These are phyloP conservation scores for Blastomyces gilchristii DNA, from an alignment of 2,329 filamentous ascomycete genomes.

Conservation along the genomic window DNA sequence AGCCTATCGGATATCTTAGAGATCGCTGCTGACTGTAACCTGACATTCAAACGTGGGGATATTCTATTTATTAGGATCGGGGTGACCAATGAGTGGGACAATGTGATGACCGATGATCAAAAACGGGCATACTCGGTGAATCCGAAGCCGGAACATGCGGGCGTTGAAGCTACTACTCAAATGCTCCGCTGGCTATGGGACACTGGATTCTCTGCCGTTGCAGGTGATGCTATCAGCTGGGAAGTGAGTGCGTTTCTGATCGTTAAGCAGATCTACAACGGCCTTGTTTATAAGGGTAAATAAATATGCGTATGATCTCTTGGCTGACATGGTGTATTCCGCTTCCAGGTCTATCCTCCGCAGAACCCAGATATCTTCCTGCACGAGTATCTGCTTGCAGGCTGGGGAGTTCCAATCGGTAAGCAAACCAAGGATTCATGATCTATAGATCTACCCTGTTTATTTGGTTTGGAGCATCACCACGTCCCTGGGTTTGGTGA, in stretches of 20 bases:
- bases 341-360: slow-evolving; percentile 32
- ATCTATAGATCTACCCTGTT: background rate
- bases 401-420: slow-evolving; percentile 43
- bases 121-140: slow-evolving; percentile 27
- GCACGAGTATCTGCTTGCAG: slow-evolving; percentile 42
- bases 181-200: slow-evolving; percentile 52
- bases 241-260: slow-evolving; percentile 33
- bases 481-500: background rate
- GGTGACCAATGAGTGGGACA: slow-evolving; percentile 35
- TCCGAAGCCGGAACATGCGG: slow-evolving; percentile 36
- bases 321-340: background rate
- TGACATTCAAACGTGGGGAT: slow-evolving; percentile 41
- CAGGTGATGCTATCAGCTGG: slow-evolving; percentile 47
- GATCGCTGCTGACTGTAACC: slow-evolving; percentile 34
- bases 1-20: slow-evolving; percentile 27
- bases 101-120: slow-evolving; percentile 26
- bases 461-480: background rate
- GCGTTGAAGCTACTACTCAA: slow-evolving; percentile 41
- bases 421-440: slow-evolving; percentile 15
- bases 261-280: slow-evolving; percentile 10
- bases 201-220: slow-evolving; percentile 46
- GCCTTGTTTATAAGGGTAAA: background rate
- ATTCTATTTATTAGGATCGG: slow-evolving; percentile 42
- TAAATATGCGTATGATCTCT: background rate
- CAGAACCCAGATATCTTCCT: slow-evolving; percentile 31